Evolutionary conservation across 2,329 filamentous ascomycete genomes (phyloP).

Genomic region (Teratosphaeria viscida): DNA sequence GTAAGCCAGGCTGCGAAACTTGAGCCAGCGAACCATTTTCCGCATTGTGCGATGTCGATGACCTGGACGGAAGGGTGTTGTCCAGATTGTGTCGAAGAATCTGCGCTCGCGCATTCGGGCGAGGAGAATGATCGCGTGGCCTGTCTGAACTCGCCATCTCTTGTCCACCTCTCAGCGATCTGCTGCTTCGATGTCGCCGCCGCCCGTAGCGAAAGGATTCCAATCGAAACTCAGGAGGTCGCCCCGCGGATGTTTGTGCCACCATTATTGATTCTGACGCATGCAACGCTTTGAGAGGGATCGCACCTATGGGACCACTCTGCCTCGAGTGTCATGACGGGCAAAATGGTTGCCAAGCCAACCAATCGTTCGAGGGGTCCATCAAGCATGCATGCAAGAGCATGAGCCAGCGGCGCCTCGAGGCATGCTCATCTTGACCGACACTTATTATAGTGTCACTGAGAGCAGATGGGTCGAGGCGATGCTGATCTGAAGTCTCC

Average conservation of each 20-base stretch:
- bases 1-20: background rate
- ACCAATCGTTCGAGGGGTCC: background rate
- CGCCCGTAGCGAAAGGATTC: background rate
- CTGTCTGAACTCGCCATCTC: background rate
- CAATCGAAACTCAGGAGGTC: background rate
- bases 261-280: background rate
- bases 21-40: background rate
- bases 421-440: no score
- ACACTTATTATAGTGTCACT: no score
- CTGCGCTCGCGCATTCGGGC: background rate
- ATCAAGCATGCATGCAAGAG: background rate
- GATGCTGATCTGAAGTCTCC: no score
- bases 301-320: background rate
- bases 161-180: background rate
- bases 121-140: background rate
- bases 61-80: background rate
- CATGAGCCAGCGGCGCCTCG: background rate
- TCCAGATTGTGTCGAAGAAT: background rate
- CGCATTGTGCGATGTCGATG: background rate
- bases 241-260: background rate
- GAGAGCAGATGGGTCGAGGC: no score
- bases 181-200: background rate
- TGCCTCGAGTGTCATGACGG: background rate
- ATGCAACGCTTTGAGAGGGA: background rate
- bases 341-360: background rate